Conservation (phyloP, 2,329 filamentous ascomycete species). For the Grosmannia clavigera region DNA sequence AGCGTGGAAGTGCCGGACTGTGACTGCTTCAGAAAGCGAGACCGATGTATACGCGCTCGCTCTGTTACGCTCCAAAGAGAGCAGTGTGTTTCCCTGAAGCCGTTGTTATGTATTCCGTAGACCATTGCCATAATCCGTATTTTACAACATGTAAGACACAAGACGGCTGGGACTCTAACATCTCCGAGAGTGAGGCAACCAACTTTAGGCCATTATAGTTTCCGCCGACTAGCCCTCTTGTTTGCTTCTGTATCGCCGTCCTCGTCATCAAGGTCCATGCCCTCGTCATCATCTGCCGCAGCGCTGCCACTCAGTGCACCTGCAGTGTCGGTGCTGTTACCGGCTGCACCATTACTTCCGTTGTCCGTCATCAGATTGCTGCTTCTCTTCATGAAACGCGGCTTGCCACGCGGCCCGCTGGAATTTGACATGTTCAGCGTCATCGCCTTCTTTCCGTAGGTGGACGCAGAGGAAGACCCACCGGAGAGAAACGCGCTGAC, state of each 20-base stretch:
- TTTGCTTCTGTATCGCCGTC: constrained; percentile 32
- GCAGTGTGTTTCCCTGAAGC: neutral
- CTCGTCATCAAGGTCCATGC: constrained; percentile 42
- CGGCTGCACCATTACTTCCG: neutral
- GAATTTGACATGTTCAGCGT: constrained; percentile 6
- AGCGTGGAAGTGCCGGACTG: neutral
- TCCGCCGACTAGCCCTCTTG: constrained; percentile 40
- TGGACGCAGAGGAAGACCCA: neutral
- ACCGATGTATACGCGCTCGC: neutral
- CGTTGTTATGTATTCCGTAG: neutral
- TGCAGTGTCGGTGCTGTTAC: neutral
- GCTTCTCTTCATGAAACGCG: constrained; percentile 22
- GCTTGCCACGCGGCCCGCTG: constrained; percentile 9
- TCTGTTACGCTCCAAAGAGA: neutral
- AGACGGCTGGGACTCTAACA: neutral
- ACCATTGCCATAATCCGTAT: neutral
- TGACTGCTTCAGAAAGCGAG: neutral
- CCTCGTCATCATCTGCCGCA: constrained; percentile 10
- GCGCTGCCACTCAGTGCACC: too few relatives aligned
- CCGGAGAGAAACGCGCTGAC: constrained; percentile 8
- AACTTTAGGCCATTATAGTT: constrained; percentile 28
- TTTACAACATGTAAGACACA: neutral
- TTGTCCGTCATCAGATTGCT: constrained; percentile 15
- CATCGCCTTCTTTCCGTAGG: neutral
- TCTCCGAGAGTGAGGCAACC: neutral